phyloP scores from a whole-genome alignment of 2,329 filamentous ascomycete species.

The Xylariales sp. region DNA sequence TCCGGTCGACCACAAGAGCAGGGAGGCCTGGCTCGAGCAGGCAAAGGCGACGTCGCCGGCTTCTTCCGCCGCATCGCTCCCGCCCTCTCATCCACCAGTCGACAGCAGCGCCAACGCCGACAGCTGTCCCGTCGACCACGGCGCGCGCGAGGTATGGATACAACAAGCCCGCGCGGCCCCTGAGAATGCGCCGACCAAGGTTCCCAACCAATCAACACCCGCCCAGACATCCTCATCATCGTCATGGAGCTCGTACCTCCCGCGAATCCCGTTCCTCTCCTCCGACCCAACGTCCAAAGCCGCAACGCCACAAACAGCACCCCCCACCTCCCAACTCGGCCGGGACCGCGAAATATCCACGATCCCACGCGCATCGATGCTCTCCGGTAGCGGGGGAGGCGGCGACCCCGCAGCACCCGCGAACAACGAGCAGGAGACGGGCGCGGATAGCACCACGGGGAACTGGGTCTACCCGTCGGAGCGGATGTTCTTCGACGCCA shows the following conservation, averaged over 20 bases:
- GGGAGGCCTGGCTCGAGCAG: slow-evolving; percentile 86
- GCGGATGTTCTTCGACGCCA: slow-evolving; percentile 97
- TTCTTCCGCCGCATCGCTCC: slow-evolving; percentile 44
- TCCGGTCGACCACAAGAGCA: slow-evolving; percentile 90
- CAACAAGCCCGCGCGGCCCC: slow-evolving; percentile 46
- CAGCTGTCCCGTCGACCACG: slow-evolving; percentile 75
- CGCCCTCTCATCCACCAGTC: slow-evolving; percentile 45
- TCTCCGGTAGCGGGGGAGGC: slow-evolving; percentile 46
- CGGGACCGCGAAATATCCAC: slow-evolving; percentile 79
- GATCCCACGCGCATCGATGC: slow-evolving; percentile 74
- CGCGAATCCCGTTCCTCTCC: slow-evolving; percentile 57
- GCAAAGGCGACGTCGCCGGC: slow-evolving; percentile 61
- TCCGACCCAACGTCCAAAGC: slow-evolving; percentile 32
- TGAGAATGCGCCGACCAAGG: slow-evolving; percentile 14
- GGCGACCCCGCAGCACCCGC: slow-evolving; percentile 50
- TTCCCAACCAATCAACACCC: not conserved
- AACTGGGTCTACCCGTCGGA: slow-evolving; percentile 99
- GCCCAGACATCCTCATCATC: slow-evolving; percentile 50
- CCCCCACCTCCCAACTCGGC: slow-evolving; percentile 59
- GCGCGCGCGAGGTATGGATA: slow-evolving; percentile 75
- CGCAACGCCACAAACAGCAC: slow-evolving; percentile 27
- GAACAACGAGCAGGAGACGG: slow-evolving; percentile 83
- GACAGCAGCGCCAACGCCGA: slow-evolving; percentile 44
- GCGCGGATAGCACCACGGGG: slow-evolving; percentile 74
- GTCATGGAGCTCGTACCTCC: slow-evolving; percentile 59